phyloP scores from a whole-genome alignment of 83 land plant genomes.

The Isoetes engelmannii region DNA sequence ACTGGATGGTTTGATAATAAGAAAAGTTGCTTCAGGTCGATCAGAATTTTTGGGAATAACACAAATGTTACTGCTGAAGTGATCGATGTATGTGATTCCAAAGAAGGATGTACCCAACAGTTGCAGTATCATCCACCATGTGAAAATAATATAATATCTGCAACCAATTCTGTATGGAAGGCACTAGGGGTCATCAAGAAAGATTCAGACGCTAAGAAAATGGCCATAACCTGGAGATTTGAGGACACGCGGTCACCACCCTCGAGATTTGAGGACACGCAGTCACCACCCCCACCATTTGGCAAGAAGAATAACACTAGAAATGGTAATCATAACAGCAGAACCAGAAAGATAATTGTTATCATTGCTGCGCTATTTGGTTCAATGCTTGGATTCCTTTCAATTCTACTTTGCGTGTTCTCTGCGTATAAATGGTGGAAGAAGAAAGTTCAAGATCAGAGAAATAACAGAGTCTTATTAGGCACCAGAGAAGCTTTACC shows the following conservation, averaged over 20 bases:
- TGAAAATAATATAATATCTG: neutral
- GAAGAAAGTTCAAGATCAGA: no score
- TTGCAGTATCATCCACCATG: neutral
- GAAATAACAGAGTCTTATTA: no score
- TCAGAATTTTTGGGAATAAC: neutral
- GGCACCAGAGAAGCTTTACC: no score
- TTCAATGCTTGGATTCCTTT: no score
- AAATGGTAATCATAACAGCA: no score
- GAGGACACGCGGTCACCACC: no score
- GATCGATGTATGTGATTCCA: neutral
- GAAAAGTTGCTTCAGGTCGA: neutral
- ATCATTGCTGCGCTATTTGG: no score
- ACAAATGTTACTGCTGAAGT: neutral
- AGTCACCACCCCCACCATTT: no score
- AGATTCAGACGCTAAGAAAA: neutral
- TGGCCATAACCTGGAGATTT: neutral
- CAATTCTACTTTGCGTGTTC: no score
- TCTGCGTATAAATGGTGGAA: no score
- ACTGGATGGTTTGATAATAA: conserved; percentile 1
- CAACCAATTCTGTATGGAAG: neutral
- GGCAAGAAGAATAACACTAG: no score
- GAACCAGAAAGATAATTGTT: no score
- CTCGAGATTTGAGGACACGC: neutral
- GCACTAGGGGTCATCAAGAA: neutral
- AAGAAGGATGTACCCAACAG: neutral